A percentile compares a stretch with the other conserved stretches of the same genome.
Conservation (phyloP, 2,329 filamentous ascomycete species). For the Tolypocladium pustulatum region DNA sequence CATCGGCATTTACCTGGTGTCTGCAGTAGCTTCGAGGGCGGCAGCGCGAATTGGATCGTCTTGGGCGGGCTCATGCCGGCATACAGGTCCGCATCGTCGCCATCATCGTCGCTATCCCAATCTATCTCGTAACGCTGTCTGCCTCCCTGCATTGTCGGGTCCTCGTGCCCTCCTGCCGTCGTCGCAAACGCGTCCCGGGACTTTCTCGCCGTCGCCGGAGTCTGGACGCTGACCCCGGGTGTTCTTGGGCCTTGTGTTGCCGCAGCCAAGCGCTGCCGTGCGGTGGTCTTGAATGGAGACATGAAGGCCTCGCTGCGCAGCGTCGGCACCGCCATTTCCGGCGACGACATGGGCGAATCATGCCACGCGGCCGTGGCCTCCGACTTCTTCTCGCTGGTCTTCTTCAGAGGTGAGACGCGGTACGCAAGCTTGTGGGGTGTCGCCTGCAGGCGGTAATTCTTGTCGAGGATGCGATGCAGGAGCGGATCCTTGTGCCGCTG, state of each 20-base stretch:
- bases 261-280: constrained; percentile 29
- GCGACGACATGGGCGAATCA: constrained; percentile 58
- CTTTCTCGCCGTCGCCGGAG: constrained; percentile 46
- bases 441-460: constrained; percentile 87
- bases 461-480: constrained; percentile 86
- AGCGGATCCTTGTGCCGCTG: constrained; percentile 56
- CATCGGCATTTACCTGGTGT: constrained; percentile 53
- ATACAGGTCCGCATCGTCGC: constrained; percentile 50
- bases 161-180: constrained; percentile 9
- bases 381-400: constrained; percentile 13
- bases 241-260: constrained; percentile 48
- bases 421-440: constrained; percentile 60
- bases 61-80: constrained; percentile 83
- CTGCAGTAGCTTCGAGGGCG: constrained; percentile 65
- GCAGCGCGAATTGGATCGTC: constrained; percentile 77
- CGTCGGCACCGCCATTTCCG: constrained; percentile 71
- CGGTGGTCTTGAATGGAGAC: constrained; percentile 50
- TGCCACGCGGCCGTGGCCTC: constrained; percentile 33
- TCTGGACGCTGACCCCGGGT: constrained; percentile 79
- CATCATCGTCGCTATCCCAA: constrained; percentile 69
- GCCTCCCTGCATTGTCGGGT: constrained; percentile 5
- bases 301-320: constrained; percentile 79
- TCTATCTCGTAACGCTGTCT: constrained; percentile 43
- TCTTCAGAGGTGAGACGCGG: constrained; percentile 35
- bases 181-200: constrained; percentile 37